Conservation (phyloP, 2,329 filamentous ascomycete species). For the Sordariomycetes sp. region DNA sequence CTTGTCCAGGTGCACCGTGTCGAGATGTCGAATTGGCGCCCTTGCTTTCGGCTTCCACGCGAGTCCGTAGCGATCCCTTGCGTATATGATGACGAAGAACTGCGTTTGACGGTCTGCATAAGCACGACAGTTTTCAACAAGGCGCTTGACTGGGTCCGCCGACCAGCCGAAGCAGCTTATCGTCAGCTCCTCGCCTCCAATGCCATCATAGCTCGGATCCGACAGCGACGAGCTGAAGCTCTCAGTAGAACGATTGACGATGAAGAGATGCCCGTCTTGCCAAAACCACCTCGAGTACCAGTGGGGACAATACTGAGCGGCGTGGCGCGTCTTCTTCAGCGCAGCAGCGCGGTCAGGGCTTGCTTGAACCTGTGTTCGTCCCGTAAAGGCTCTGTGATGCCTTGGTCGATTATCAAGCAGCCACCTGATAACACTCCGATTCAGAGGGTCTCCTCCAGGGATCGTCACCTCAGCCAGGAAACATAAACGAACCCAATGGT, state of each 20-base stretch:
- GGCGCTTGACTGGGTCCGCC: conserved; percentile 34
- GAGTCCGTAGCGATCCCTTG: conserved; percentile 33
- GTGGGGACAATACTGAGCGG: conserved; percentile 34
- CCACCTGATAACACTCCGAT: conserved; percentile 34
- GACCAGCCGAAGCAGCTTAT: conserved; percentile 42
- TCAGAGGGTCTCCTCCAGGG: conserved; percentile 32
- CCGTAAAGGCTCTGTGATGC: conserved; percentile 31
- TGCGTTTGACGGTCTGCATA: conserved; percentile 37
- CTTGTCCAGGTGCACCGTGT: conserved; percentile 41
- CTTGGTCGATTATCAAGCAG: conserved; percentile 28
- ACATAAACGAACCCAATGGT: conserved; percentile 28
- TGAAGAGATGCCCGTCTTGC: conserved; percentile 34
- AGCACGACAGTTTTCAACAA: conserved; percentile 36
- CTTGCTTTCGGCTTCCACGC: conserved; percentile 39
- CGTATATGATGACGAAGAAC: conserved; percentile 40
- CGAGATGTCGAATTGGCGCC: conserved; percentile 37
- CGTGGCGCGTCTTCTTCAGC: conserved; percentile 29
- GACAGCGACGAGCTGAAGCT: conserved; percentile 24
- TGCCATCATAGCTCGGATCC: conserved; percentile 33
- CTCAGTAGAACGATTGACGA: conserved; percentile 30
- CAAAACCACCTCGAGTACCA: conserved; percentile 39
- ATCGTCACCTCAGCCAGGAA: conserved; percentile 34
- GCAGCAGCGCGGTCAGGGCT: conserved; percentile 25
- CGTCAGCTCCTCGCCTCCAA: conserved; percentile 35
- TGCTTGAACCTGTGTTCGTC: conserved; percentile 26